Conservation (phyloP, 495 filamentous ascomycete species). For the Xylaria scruposa region DNA sequence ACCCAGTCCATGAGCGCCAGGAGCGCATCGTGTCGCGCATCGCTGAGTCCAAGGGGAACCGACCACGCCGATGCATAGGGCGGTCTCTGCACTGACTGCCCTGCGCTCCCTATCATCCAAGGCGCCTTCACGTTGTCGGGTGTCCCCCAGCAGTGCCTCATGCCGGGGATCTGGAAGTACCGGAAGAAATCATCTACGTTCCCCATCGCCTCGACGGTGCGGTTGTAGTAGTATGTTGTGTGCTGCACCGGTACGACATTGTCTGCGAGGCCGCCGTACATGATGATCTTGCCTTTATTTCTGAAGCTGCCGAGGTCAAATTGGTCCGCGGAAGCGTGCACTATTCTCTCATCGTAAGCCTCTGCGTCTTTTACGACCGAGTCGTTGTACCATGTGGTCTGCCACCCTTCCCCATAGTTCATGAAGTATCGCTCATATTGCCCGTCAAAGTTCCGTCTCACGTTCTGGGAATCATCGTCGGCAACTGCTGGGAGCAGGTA, state of each 20-base stretch:
- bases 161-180: conserved; percentile 51
- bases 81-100: conserved; percentile 43
- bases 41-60: conserved; percentile 49
- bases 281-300: conserved; percentile 47
- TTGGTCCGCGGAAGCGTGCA: conserved; percentile 51
- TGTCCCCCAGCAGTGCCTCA: conserved; percentile 50
- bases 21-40: conserved; percentile 53
- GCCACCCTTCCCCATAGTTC: conserved; percentile 43
- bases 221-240: conserved; percentile 53
- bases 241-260: conserved; percentile 53
- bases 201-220: conserved; percentile 38
- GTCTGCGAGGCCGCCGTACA: conserved; percentile 65
- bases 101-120: conserved; percentile 51
- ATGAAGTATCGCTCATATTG: conserved; percentile 50
- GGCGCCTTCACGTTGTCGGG: conserved; percentile 47
- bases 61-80: conserved; percentile 38
- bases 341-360: conserved; percentile 40
- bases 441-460: conserved; percentile 42
- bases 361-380: conserved; percentile 44
- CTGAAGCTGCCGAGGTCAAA: conserved; percentile 55
- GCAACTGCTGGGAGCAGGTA: conserved; percentile 42
- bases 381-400: conserved; percentile 44
- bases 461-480: conserved; percentile 31
- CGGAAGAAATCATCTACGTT: conserved; percentile 46
- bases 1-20: conserved; percentile 61